Evolutionary conservation across 805 yeast genomes (phyloP), one percentile per base, ranked within the genome.

Genomic region (Myxozyma vanderwaltii): DNA sequence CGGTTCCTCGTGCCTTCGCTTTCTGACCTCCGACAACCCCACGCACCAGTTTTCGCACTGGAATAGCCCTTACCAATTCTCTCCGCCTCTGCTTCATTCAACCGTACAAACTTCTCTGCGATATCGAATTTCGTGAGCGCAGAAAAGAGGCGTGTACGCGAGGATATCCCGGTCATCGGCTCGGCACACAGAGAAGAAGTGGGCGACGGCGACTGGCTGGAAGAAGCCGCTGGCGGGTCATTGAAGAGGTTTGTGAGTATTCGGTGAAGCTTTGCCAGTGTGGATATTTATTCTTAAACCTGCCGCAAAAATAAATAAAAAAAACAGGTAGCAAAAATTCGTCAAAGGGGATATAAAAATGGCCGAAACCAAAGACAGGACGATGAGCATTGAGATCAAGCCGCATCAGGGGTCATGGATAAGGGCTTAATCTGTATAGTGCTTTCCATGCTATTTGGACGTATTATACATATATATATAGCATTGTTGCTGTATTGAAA

Each of bases 21-120:
- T 19, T 26, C 36, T 10, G 49, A 36, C 19, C 56, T 27, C 27
- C 23, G 40, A 12, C 39, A 51, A 43, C 41, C 35, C 56, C 47
- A 51, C 13, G 29, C 13, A 7, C 31, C 21, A 23, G 17, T 8
- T 19, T 17, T 15, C 38, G 56, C 23, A 33, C 36, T 12, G 17
- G 43, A n/a, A 15, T 40, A 26, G 7, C 27, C 12, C n/a, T 41
- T 26, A 3, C 13, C 23, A 5, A 23, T 17, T 27, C 51, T 33
- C 4, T 24, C 26, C 10, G 36, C 7, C 15, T 53, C 49, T 4
- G 39, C 36, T 4, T 45, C 51, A 36, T 53, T 44, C 38, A 53
- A 23, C 2, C 24, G n/a, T 17, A 51, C 50, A 53, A 53, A 53
- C 33, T 53, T 53, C 15, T 12, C 23, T 2, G 27, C 15, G 17